Percentiles rank a stretch among this genome's conserved stretches.
These are phyloP conservation scores for Lolium rigidum DNA, from an alignment of 176 grass and related monocot species.

Conservation along the genomic window DNA sequence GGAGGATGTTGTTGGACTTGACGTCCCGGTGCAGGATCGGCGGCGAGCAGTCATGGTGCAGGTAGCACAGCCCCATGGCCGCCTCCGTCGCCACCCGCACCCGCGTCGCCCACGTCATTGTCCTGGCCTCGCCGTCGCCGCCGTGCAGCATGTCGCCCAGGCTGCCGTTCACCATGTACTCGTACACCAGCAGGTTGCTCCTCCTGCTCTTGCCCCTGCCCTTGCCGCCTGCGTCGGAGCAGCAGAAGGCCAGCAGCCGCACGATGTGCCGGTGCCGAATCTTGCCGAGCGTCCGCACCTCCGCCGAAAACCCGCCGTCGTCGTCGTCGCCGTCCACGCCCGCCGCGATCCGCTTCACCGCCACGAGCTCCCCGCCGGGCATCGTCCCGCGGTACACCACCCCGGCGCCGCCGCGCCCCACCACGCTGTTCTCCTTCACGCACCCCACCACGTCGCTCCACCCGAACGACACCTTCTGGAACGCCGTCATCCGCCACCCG, in stretches of 20 bases:
- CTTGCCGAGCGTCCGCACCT: conserved; percentile 74
- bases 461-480: conserved; percentile 81
- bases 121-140: neutral
- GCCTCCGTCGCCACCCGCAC: conserved; percentile 78
- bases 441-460: conserved; percentile 68
- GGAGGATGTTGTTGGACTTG: conserved; percentile 86
- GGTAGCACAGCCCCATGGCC: conserved; percentile 74
- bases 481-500: conserved; percentile 70
- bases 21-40: conserved; percentile 83
- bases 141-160: conserved; percentile 72
- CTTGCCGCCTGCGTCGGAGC: neutral
- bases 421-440: conserved; percentile 62
- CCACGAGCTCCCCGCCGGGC: conserved; percentile 68
- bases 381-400: conserved; percentile 74
- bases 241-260: conserved; percentile 68
- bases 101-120: conserved; percentile 55
- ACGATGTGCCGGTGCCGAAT: conserved; percentile 86
- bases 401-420: conserved; percentile 74
- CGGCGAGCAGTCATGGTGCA: conserved; percentile 89
- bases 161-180: conserved; percentile 83
- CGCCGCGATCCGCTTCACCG: conserved; percentile 69
- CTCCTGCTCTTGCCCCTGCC: neutral
- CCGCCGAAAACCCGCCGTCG: conserved; percentile 74
- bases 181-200: conserved; percentile 76
- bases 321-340: conserved; percentile 39